Base-by-base conservation (phyloP, 1,284 basidiomycete genomes). In the Trichosporon ovoides region DNA sequence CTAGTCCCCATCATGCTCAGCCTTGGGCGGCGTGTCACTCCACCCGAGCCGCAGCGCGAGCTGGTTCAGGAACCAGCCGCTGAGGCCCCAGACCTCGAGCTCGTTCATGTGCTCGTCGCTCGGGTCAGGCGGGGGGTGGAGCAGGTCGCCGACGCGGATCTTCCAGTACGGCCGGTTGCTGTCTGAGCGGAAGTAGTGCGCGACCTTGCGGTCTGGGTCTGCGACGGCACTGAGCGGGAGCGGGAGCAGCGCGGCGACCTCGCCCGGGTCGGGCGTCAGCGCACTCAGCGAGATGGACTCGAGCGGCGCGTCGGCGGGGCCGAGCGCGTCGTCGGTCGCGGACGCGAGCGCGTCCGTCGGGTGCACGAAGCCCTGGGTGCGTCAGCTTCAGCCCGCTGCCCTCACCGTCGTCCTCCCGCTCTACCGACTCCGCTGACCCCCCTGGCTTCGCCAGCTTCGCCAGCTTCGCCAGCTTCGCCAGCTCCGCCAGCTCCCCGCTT, bases 1-100 rank as follows among this genome's bases (percentile, higher is more conserved):
- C 40, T 48, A 48, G 28, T 48, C 43, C 1, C 43, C 43, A 16
- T 48, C 43, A 18, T 22, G 22, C 43, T 46, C 53, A 7, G 53
- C 38, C 43, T 28, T 48, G 24, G 55, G 49, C 19, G 70, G 70
- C 22, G 40, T 38, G 5, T 61, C 56, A 38, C 65, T 53, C 74
- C 72, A 76, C 7, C 71, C 70, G 18, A 67, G 49, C 38, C 57
- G 58, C 43, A 64, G 57, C 0, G 66, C 66, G 40, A 76, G 53
- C 13, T 62, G 57, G 33, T 67, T 66, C 48, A 76, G 58, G 55
- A 74, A 71, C 74, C 74, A 76, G 7, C 71, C 74, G 35, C 67
- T 71, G 38, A 76, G 57, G 1, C 74, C 74, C 74, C 74, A 76
- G 0, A 75, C 61, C 60, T 76, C 72, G 48, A 74, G 59, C 35